phyloP scores from a whole-genome alignment of 805 yeast species.

The Ogataea saltuana region DNA sequence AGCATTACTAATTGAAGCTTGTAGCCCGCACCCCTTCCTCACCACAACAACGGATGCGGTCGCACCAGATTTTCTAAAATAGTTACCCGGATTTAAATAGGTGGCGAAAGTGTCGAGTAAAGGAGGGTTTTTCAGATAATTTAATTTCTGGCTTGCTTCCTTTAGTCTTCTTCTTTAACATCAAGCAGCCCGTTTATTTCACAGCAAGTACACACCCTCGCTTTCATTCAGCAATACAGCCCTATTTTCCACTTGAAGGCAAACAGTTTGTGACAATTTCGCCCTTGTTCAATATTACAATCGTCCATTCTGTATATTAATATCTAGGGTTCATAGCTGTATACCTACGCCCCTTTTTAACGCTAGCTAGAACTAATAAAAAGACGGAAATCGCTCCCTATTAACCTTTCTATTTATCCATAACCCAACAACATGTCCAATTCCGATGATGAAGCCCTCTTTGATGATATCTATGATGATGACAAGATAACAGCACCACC shows the following conservation, averaged over 20 bases:
- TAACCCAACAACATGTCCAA: slow-evolving; percentile 45
- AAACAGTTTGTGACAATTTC: slow-evolving; percentile 3
- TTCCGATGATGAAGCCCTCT: slow-evolving; percentile 88
- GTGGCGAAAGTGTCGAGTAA: too few relatives aligned
- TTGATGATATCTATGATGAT: slow-evolving; percentile 78
- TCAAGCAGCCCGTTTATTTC: too few relatives aligned
- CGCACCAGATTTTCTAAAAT: too few relatives aligned
- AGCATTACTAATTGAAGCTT: too few relatives aligned
- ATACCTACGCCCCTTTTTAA: slow-evolving; percentile 6
- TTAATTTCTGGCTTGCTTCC: too few relatives aligned
- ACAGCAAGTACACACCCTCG: too few relatives aligned
- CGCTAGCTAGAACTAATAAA: slow-evolving; percentile 12
- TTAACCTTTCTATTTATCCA: neutral
- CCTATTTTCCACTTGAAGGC: too few relatives aligned
- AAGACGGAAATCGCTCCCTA: slow-evolving; percentile 11
- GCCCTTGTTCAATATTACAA: neutral
- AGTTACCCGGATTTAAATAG: too few relatives aligned
- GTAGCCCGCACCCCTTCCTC: too few relatives aligned
- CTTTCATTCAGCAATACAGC: neutral
- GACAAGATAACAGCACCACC: slow-evolving; percentile 27
- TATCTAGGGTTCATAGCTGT: slow-evolving; percentile 13
- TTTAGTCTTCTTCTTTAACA: too few relatives aligned
- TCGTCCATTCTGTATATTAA: slow-evolving; percentile 8
- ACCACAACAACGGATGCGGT: too few relatives aligned
- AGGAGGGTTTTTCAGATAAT: too few relatives aligned